phyloP scores from a whole-genome alignment of 768 basidiomycete genomes.

The Dentipellis sp. region DNA sequence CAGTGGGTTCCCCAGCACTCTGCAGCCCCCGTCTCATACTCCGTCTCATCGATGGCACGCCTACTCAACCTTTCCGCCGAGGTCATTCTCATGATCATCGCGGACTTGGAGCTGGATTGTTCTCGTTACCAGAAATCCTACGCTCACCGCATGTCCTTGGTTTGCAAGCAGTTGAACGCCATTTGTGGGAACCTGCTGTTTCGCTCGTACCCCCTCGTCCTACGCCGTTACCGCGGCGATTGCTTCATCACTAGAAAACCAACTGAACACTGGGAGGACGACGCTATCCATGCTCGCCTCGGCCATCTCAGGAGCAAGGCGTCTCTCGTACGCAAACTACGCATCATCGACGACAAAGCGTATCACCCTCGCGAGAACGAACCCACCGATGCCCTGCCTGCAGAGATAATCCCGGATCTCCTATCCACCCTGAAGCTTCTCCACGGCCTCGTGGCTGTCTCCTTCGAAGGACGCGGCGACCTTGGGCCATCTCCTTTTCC shows the following conservation, averaged over 20 bases:
- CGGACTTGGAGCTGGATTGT: neutral
- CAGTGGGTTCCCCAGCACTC: no score
- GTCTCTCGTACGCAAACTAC: neutral
- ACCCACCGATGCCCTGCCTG: neutral
- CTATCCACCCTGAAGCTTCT: neutral
- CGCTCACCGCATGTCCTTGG: neutral
- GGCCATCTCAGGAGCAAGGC: neutral
- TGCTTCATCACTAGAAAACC: no score
- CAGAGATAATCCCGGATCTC: neutral
- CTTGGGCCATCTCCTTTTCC: neutral
- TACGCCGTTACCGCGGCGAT: neutral
- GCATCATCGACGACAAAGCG: neutral
- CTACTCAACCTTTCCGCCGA: neutral
- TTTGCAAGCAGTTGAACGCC: neutral
- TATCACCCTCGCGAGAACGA: neutral
- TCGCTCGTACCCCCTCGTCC: neutral
- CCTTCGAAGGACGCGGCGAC: neutral
- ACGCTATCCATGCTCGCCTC: neutral
- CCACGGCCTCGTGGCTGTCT: neutral
- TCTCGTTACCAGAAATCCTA: neutral
- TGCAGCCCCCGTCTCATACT: no score
- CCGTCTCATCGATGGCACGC: neutral
- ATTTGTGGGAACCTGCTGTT: neutral
- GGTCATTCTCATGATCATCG: neutral
- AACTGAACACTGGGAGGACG: neutral